Conservation (phyloP, 1,284 basidiomycete species). For the Malassezia restricta region DNA sequence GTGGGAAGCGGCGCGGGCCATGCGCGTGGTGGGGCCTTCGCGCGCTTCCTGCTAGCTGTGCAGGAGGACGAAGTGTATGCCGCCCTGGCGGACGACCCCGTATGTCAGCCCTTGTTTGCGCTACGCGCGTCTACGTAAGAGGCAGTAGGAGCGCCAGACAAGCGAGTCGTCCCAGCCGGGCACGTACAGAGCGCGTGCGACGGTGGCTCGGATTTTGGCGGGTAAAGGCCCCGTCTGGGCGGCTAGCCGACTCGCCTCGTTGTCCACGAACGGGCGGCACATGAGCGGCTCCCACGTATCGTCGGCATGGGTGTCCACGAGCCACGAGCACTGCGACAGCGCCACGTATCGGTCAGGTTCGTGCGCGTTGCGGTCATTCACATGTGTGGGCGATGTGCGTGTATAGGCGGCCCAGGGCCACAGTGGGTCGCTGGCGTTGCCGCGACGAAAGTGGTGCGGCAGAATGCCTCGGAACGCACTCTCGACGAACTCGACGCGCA, state of each 20-base stretch:
- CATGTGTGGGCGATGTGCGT: conserved; percentile 54
- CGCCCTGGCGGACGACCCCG: conserved; percentile 28
- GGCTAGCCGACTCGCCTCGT: conserved; percentile 20
- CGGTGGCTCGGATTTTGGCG: conserved; percentile 12
- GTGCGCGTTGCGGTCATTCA: conserved; percentile 81
- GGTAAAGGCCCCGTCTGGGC: conserved; percentile 1
- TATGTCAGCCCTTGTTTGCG: conserved; percentile 11
- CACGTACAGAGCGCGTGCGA: conserved; percentile 32
- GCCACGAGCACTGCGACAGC: conserved; percentile 29
- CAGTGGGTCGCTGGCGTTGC: conserved; percentile 40
- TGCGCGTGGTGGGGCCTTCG: conserved; percentile 27
- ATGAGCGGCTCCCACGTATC: conserved; percentile 25
- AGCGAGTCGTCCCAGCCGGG: conserved; percentile 6
- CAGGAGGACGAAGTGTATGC: conserved; percentile 39
- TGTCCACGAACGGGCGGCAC: conserved; percentile 36
- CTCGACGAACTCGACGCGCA: conserved; percentile 73
- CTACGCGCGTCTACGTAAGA: conserved; percentile 12
- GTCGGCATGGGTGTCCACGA: conserved; percentile 23
- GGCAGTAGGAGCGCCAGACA: conserved; percentile 31
- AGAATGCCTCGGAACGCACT: conserved; percentile 79
- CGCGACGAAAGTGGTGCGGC: conserved; percentile 60
- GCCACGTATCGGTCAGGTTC: conserved; percentile 65
- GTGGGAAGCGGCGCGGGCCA: conserved; percentile 35
- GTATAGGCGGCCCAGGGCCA: conserved; percentile 51
- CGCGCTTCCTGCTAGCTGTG: conserved; percentile 29